These are phyloP conservation scores for Ophiobolus disseminans DNA, from an alignment of 2,329 filamentous ascomycete species.

Conservation along the genomic window DNA sequence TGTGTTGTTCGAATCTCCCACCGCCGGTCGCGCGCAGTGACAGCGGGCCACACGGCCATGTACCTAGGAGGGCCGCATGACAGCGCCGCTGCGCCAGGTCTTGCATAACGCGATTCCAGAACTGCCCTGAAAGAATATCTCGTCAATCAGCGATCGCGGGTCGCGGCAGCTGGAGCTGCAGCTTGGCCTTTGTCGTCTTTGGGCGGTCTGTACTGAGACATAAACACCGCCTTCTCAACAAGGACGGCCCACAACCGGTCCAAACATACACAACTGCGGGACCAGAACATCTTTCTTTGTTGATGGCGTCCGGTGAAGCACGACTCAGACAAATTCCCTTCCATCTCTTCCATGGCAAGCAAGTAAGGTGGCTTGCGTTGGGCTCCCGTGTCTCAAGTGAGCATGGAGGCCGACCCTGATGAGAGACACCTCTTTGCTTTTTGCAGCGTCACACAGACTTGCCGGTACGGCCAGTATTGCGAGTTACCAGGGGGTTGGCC, in stretches of 20 bases:
- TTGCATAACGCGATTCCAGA: constrained; percentile 21
- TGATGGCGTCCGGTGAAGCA: constrained; percentile 28
- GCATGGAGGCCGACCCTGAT: no score
- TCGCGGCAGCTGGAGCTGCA: constrained; percentile 27
- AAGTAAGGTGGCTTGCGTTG: constrained; percentile 21
- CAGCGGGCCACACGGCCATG: constrained; percentile 18
- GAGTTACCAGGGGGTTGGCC: constrained; percentile 7
- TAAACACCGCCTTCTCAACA: constrained; percentile 26
- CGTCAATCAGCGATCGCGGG: constrained; percentile 19
- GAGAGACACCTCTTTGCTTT: background rate
- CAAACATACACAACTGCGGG: constrained; percentile 13
- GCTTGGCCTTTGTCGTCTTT: constrained; percentile 23
- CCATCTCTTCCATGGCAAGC: constrained; percentile 9
- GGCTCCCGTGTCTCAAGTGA: constrained; percentile 17
- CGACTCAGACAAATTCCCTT: constrained; percentile 17
- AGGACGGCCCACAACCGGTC: constrained; percentile 13
- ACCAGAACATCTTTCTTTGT: constrained; percentile 28
- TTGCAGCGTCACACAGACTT: background rate
- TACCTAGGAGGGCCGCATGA: constrained; percentile 17
- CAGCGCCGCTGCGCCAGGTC: constrained; percentile 11
- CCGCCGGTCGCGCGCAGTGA: constrained; percentile 36
- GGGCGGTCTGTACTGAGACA: constrained; percentile 42
- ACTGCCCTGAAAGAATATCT: constrained; percentile 8
- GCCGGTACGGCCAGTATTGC: background rate
- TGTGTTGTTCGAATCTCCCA: constrained; percentile 41